phyloP scores from a whole-genome alignment of 2,329 filamentous ascomycete genomes.

The Talaromyces sp. region DNA sequence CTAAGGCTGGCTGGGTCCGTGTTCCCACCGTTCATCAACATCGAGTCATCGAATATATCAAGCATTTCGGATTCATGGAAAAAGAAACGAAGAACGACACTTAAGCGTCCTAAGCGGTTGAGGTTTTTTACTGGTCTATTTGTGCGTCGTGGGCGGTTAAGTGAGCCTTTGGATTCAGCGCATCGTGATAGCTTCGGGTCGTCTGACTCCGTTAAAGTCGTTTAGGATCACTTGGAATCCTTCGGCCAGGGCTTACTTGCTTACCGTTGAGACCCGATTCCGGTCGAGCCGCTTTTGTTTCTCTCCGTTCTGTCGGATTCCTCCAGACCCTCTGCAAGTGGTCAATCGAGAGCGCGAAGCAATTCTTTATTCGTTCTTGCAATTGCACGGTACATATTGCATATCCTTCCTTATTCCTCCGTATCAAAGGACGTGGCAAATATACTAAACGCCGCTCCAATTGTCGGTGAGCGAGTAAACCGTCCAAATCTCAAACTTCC shows the following conservation, averaged over 20 bases:
- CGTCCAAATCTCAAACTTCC: neutral
- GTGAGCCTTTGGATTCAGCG: neutral
- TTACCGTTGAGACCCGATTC: neutral
- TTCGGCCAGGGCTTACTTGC: neutral
- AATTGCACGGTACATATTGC: no score
- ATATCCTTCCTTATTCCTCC: neutral
- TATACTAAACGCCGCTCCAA: neutral
- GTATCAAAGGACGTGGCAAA: neutral
- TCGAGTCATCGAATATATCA: neutral
- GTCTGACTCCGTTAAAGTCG: neutral
- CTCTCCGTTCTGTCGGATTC: neutral
- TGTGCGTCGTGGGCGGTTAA: neutral
- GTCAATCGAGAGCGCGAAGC: neutral
- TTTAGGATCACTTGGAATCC: neutral
- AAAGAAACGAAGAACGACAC: neutral
- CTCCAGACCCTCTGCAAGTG: neutral
- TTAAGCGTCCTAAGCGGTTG: neutral
- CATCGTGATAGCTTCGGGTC: neutral
- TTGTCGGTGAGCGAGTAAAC: slow-evolving; percentile 1
- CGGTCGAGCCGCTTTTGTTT: slow-evolving; percentile 1
- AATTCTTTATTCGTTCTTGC: neutral
- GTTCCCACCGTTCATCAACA: neutral
- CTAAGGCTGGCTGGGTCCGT: slow-evolving; percentile 3
- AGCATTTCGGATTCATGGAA: neutral
- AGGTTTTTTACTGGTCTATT: slow-evolving; percentile 2